These are phyloP conservation scores for Tulasnella sp. DNA, from an alignment of 768 basidiomycete species.

Conservation along the genomic window DNA sequence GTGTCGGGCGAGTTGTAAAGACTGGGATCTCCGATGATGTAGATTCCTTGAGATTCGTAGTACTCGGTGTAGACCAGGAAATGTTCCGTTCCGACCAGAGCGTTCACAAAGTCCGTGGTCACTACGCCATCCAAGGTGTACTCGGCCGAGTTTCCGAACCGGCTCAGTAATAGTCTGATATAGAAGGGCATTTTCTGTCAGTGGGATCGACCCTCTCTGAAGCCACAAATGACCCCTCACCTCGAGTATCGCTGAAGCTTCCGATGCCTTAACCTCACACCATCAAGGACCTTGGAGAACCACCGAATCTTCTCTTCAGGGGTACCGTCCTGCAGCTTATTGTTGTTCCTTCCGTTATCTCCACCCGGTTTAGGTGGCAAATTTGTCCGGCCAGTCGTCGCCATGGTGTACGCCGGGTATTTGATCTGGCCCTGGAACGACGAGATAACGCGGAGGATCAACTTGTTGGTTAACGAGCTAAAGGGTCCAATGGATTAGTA, in stretches of 20 bases:
- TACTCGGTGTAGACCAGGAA: constrained; percentile 84
- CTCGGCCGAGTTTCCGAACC: constrained; percentile 89
- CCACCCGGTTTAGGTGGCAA: neutral
- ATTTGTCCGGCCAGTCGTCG: neutral
- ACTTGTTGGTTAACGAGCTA: constrained; percentile 83
- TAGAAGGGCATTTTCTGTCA: neutral
- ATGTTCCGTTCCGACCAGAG: constrained; percentile 74
- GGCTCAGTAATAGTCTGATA: constrained; percentile 56
- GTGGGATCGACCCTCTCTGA: neutral
- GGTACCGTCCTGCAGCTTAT: neutral
- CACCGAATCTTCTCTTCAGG: constrained; percentile 63
- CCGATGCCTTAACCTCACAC: constrained; percentile 80
- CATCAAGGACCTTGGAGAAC: constrained; percentile 90
- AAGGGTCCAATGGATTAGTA: neutral
- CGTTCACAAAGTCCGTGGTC: constrained; percentile 67
- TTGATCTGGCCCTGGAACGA: constrained; percentile 93
- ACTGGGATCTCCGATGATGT: constrained; percentile 71
- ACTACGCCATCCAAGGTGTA: constrained; percentile 67
- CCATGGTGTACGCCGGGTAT: constrained; percentile 23
- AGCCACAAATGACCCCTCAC: constrained; percentile 31
- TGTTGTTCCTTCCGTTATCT: neutral
- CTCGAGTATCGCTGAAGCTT: constrained; percentile 90
- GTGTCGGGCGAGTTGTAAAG: constrained; percentile 65
- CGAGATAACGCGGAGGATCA: constrained; percentile 85
- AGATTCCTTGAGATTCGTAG: constrained; percentile 84